Base-by-base conservation (phyloP, 2,329 filamentous ascomycete species). In the Davidsoniella australis region DNA sequence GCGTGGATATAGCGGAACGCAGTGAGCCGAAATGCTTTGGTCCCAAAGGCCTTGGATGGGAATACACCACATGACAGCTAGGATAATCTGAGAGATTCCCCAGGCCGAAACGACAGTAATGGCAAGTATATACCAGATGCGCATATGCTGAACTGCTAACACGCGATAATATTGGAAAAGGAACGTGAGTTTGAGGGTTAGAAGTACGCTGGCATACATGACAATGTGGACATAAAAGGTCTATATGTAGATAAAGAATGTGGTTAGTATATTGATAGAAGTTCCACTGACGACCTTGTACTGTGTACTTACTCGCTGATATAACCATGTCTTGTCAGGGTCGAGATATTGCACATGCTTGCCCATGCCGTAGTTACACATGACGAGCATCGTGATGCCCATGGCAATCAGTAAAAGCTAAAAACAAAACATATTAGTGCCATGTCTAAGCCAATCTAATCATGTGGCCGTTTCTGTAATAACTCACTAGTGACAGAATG, bases 91-190 rank as follows among this genome's bases (percentile, higher is more conserved):
- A 2, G 56, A 55, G 4, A 58, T 29, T 3, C 57, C 54, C 60
- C 60, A 61, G 40, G 52, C 51, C n/a, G 57, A 54, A 24, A 62
- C 55, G 5, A 60, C 14, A 29, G 61, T 41, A 17, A 59, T 57
- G 45, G 58, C 56, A 17, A 53, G 38, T 46, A 58, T 48, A 46
- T 60, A 62, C 37, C 59, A 50, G 12, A 44, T 53, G 23, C 56
- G 55, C 50, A 58, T 56, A 8, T 56, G 54, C 12, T 58, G 56
- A 10, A 64, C 49, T 9, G 54, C 55, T 33, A 60, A 60, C 8
- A 64, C 56, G 18, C 64, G 62, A 39, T 61, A 61, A 56, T 65
- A 66, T 51, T 65, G 63, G 6, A 63, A 52, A 24, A 65, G 55
- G 38, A 66, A 62, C 0, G 62, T 62, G 45, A 61, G 57, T 49